Evolutionary conservation across 2,329 filamentous ascomycete species (phyloP).

Genomic region (Xylaria sp.): DNA sequence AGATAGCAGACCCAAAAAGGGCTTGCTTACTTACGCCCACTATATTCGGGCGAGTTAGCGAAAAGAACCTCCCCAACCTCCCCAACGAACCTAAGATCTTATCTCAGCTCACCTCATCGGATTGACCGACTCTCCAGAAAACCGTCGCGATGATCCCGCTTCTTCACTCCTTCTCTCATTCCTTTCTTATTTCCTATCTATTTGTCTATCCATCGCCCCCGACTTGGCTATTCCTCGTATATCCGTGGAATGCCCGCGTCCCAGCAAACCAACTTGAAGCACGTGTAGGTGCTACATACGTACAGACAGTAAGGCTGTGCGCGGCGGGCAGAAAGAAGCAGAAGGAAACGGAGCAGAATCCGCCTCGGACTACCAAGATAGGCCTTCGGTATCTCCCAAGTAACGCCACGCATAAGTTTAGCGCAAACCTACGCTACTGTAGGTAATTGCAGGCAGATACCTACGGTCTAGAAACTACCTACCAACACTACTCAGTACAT

Average conservation of each 20-base stretch:
- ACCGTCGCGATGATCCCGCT: conserved; percentile 18
- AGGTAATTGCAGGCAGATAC: background rate
- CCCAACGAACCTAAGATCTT: conserved; percentile 11
- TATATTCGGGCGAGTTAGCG: too few relatives aligned
- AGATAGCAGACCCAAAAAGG: too few relatives aligned
- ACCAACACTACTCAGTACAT: too few relatives aligned
- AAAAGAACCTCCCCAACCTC: background rate
- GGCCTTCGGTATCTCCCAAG: background rate
- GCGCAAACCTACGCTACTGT: too few relatives aligned
- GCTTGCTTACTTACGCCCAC: too few relatives aligned
- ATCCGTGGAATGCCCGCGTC: background rate
- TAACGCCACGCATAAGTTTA: too few relatives aligned
- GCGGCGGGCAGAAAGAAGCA: background rate
- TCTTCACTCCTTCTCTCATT: conserved; percentile 1
- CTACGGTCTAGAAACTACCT: background rate
- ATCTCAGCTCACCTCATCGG: conserved; percentile 27
- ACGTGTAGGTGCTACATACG: too few relatives aligned
- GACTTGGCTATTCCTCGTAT: too few relatives aligned
- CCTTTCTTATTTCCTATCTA: background rate
- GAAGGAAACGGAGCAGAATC: background rate
- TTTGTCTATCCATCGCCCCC: too few relatives aligned
- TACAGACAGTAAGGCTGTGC: too few relatives aligned
- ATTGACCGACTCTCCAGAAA: background rate
- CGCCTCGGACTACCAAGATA: conserved; percentile 7
- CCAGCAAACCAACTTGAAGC: conserved; percentile 2